Evolutionary conservation across 495 filamentous ascomycete genomes (phyloP).

Genomic region (Ramalina intermedia): DNA sequence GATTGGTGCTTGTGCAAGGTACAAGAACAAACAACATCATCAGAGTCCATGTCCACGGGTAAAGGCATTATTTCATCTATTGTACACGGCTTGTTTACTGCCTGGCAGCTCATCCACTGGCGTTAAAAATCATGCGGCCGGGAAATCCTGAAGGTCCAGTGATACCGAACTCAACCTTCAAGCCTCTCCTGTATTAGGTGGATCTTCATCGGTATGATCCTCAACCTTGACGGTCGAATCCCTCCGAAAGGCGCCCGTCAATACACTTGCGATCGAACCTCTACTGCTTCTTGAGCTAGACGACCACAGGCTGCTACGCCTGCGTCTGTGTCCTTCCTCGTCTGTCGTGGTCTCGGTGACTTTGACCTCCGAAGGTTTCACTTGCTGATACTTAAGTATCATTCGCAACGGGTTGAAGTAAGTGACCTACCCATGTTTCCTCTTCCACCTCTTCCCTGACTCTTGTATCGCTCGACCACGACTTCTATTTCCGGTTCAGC

Average conservation of each 20-base stretch:
- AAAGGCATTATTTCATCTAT: no score
- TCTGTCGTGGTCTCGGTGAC: not conserved
- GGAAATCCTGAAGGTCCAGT: no score
- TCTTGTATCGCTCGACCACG: slow-evolving; percentile 20
- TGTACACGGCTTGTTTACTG: no score
- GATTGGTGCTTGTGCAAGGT: no score
- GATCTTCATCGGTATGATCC: not conserved
- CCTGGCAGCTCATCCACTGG: no score
- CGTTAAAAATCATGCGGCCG: no score
- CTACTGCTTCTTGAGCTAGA: slow-evolving; percentile 1
- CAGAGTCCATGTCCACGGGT: no score
- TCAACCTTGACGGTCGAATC: not conserved
- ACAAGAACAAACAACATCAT: no score
- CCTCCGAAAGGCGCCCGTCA: not conserved
- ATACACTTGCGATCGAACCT: not conserved
- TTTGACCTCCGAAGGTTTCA: slow-evolving; percentile 4
- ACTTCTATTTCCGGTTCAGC: not conserved
- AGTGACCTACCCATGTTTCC: slow-evolving; percentile 27
- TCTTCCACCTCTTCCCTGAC: slow-evolving; percentile 27
- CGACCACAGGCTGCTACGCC: slow-evolving; percentile 5
- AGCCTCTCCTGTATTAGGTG: not conserved
- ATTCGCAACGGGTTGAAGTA: not conserved
- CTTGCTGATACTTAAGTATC: slow-evolving; percentile 2
- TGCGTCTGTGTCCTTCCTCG: slow-evolving; percentile 1
- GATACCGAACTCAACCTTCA: not conserved